A percentile compares a stretch with the other conserved stretches of the same genome.
These are phyloP conservation scores for Rhynchospora breviuscula DNA, from an alignment of 176 grass and related monocot species.

Conservation along the genomic window DNA sequence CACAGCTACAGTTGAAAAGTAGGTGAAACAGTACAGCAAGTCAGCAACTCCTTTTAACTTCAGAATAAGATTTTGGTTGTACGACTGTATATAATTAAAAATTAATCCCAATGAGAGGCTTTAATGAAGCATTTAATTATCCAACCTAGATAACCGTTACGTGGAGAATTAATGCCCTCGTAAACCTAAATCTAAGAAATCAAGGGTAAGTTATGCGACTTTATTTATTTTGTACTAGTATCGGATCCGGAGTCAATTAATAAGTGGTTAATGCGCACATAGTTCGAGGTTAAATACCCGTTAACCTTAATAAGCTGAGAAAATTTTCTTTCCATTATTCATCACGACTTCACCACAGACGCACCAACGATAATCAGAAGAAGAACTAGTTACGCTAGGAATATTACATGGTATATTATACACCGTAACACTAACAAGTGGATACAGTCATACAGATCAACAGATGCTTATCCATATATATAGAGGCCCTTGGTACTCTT, in stretches of 20 bases:
- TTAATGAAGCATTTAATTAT: slow-evolving; percentile 13
- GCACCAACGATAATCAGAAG: background rate
- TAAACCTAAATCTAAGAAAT: slow-evolving; percentile 15
- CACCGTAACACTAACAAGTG: too few relatives aligned
- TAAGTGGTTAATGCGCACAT: background rate
- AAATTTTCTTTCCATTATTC: background rate
- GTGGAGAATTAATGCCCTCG: slow-evolving; percentile 20
- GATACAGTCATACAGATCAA: too few relatives aligned
- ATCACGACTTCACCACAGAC: slow-evolving; percentile 4
- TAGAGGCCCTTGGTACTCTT: too few relatives aligned
- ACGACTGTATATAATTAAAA: background rate
- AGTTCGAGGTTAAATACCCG: background rate
- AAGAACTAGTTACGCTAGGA: background rate
- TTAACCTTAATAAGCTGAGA: background rate
- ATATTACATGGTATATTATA: background rate
- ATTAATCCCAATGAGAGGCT: slow-evolving; percentile 9
- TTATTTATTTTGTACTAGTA: background rate
- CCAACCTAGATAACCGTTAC: slow-evolving; percentile 14
- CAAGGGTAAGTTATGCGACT: background rate
- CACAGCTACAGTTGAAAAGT: background rate
- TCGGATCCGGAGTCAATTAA: background rate
- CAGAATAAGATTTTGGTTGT: background rate
- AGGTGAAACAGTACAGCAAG: background rate
- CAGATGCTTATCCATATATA: background rate
- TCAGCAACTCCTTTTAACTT: background rate